A percentile compares a stretch with the other conserved stretches of the same genome.
Conservation (phyloP, 257 asterid species). For the Solanum arcanum region DNA sequence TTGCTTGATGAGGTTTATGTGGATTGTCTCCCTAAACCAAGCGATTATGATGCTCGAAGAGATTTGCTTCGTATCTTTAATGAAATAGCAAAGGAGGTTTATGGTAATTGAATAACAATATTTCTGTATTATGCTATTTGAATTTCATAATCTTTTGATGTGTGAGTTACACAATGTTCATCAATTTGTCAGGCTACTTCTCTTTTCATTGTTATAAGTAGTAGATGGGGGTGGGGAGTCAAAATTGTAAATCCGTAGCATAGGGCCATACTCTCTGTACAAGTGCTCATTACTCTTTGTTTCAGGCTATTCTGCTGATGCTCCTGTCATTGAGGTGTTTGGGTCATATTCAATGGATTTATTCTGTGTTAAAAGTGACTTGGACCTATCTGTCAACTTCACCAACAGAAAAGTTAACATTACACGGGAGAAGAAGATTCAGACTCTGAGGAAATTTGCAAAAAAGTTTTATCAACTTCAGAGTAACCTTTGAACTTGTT, state of each 20-base stretch:
- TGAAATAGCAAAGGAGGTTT: slow-evolving; percentile 69
- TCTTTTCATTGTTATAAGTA: not conserved
- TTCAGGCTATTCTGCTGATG: slow-evolving; percentile 42
- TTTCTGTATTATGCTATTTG: not conserved
- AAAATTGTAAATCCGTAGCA: not conserved
- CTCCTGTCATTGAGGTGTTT: slow-evolving; percentile 72
- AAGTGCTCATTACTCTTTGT: not conserved
- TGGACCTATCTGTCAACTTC: slow-evolving; percentile 83
- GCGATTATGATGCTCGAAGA: slow-evolving; percentile 57
- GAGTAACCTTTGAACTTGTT: slow-evolving; percentile 29
- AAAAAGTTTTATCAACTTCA: slow-evolving; percentile 60
- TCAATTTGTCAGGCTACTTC: not conserved
- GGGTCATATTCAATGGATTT: slow-evolving; percentile 94
- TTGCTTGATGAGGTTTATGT: slow-evolving; percentile 50
- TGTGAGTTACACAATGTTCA: not conserved
- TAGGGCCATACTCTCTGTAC: not conserved
- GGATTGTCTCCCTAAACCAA: slow-evolving; percentile 42
- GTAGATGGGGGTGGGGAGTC: not conserved
- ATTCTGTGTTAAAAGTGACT: slow-evolving; percentile 61
- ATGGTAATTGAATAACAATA: slow-evolving; percentile 34
- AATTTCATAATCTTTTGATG: not conserved
- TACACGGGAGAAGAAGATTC: slow-evolving; percentile 70
- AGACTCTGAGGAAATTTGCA: slow-evolving; percentile 67
- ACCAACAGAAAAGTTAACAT: slow-evolving; percentile 14
- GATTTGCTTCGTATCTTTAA: slow-evolving; percentile 60